Conservation (phyloP, 1,284 basidiomycete genomes). For the Cryptococcus depauperatus region DNA sequence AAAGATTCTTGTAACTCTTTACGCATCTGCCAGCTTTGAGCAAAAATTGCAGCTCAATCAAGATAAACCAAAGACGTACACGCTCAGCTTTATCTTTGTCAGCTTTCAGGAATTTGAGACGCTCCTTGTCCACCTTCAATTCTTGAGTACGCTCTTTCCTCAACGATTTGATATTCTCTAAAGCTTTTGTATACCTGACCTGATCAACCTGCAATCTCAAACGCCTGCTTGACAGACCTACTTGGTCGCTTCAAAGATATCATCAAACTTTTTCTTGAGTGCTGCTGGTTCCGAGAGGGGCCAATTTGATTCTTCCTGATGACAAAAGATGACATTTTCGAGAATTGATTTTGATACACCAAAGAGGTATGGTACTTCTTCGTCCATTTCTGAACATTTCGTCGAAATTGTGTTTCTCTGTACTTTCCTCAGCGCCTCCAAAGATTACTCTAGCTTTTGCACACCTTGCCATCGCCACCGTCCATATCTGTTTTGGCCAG, state of each 20-base stretch:
- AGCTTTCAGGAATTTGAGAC: constrained; percentile 66
- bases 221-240: constrained; percentile 37
- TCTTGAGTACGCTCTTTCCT: constrained; percentile 85
- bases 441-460: constrained; percentile 4
- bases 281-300: constrained; percentile 83
- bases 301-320: constrained; percentile 99
- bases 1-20: constrained; percentile 52
- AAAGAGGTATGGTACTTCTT: constrained; percentile 83
- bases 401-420: constrained; percentile 85
- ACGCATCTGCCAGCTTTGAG: constrained; percentile 23
- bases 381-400: constrained; percentile 92
- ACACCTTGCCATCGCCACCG: constrained; percentile 65
- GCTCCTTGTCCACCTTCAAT: constrained; percentile 60
- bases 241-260: constrained; percentile 98
- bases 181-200: constrained; percentile 87
- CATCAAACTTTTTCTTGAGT: constrained; percentile 97
- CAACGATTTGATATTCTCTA: constrained; percentile 82
- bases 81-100: constrained; percentile 82
- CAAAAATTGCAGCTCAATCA: not conserved
- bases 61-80: constrained; percentile 32
- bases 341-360: constrained; percentile 95
- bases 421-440: constrained; percentile 2
- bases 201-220: not conserved
- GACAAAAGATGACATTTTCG: constrained; percentile 99
- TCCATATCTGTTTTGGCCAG: constrained; percentile 65